A percentile compares a stretch with the other conserved stretches of the same genome.
Conservation (phyloP, 2,329 filamentous ascomycete species). For the Leptographium procerum region DNA sequence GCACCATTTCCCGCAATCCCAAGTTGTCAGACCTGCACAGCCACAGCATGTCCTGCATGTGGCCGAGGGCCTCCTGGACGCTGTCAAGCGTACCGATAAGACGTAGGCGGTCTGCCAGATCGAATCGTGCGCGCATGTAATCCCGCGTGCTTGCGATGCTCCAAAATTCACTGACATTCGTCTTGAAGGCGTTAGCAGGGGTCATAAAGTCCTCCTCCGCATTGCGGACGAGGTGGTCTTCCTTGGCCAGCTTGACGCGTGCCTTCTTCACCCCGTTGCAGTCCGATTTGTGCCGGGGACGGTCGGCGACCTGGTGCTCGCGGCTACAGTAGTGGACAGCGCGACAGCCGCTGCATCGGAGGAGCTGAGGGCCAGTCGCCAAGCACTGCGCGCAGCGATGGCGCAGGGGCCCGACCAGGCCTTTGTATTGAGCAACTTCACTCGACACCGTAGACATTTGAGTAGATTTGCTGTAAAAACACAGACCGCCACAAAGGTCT, state of each 20-base stretch:
- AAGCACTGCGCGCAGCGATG: not conserved
- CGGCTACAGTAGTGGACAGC: not conserved
- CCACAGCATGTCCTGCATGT: conserved; percentile 2
- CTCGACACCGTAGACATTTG: too few species aligned
- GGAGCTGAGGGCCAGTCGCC: not conserved
- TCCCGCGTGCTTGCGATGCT: not conserved
- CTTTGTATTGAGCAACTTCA: too few species aligned
- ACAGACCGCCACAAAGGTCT: too few species aligned
- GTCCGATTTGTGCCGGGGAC: not conserved
- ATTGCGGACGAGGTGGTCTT: not conserved
- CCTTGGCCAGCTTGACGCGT: not conserved
- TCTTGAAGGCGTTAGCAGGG: not conserved
- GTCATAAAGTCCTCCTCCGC: not conserved
- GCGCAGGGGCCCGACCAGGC: not conserved
- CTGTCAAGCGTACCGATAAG: not conserved
- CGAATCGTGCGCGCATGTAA: not conserved
- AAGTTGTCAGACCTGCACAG: conserved; percentile 7
- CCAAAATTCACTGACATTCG: not conserved
- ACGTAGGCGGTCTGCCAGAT: not conserved
- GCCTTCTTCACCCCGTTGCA: not conserved
- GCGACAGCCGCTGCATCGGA: not conserved
- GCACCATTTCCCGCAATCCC: conserved; percentile 7
- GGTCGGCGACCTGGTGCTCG: not conserved
- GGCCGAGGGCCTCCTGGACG: not conserved
- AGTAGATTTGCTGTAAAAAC: too few species aligned